Evolutionary conservation across 1,284 basidiomycete species (phyloP).

Genomic region (Ceratobasidium papillatum): DNA sequence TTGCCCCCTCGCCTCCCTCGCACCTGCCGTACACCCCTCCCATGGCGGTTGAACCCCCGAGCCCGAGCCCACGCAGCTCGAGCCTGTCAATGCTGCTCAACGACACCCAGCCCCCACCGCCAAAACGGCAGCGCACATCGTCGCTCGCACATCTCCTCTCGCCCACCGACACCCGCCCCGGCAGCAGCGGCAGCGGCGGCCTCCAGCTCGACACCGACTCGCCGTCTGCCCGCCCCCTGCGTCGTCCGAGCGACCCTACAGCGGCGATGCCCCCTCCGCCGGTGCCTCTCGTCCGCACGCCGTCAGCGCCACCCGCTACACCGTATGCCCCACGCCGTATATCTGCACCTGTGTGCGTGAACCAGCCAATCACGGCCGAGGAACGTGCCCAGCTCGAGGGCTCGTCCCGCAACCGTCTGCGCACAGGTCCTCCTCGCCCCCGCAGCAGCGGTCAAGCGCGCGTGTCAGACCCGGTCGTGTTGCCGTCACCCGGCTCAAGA

Average conservation of each 20-base stretch:
- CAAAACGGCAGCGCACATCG: slow-evolving; percentile 18
- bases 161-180: slow-evolving; percentile 13
- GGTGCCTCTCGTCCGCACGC: background rate
- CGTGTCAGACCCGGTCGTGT: background rate
- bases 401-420: slow-evolving; percentile 8
- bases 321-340: slow-evolving; percentile 54
- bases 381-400: slow-evolving; percentile 56
- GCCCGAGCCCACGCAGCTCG: slow-evolving; percentile 13
- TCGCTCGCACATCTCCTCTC: slow-evolving; percentile 29
- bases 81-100: slow-evolving; percentile 41
- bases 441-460: background rate
- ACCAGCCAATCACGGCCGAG: slow-evolving; percentile 67
- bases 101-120: slow-evolving; percentile 11
- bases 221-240: background rate
- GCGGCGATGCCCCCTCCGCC: slow-evolving; percentile 11
- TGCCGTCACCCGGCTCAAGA: slow-evolving; percentile 5
- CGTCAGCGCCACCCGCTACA: background rate
- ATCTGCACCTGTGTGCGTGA: slow-evolving; percentile 67
- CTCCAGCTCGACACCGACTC: slow-evolving; percentile 7
- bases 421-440: slow-evolving; percentile 3
- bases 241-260: slow-evolving; percentile 3
- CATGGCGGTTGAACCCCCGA: slow-evolving; percentile 10
- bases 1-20: slow-evolving; percentile 17
- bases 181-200: slow-evolving; percentile 26
- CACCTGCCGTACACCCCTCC: background rate